phyloP scores from a whole-genome alignment of 495 filamentous ascomycete genomes.

The Neurospora pannonica region DNA sequence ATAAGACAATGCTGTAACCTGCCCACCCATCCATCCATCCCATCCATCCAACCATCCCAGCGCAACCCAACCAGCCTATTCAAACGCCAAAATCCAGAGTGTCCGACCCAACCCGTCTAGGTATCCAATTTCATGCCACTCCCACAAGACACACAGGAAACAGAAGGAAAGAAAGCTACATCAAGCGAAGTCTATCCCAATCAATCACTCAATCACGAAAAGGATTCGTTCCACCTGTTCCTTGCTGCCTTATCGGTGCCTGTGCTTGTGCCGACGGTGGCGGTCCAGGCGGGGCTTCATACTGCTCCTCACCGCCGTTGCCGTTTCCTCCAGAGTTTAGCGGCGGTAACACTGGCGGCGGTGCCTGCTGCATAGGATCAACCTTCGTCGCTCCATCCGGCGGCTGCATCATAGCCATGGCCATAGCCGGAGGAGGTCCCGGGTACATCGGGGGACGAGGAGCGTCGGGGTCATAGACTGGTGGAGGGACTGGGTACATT shows the following conservation, averaged over 20 bases:
- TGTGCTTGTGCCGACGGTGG: conserved; percentile 23
- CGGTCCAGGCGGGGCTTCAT: conserved; percentile 36
- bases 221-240: conserved; percentile 17
- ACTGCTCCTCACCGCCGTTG: conserved; percentile 13
- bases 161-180: too few relatives aligned
- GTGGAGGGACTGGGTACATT: conserved; percentile 51
- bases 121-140: too few relatives aligned
- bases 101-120: too few relatives aligned
- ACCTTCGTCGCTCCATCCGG: conserved; percentile 48
- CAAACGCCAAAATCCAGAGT: not conserved
- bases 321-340: conserved; percentile 10
- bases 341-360: conserved; percentile 14
- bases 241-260: conserved; percentile 4
- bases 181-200: too few relatives aligned
- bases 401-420: conserved; percentile 8
- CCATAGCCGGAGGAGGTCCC: conserved; percentile 34
- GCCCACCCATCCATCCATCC: not conserved
- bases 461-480: conserved; percentile 38
- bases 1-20: not conserved
- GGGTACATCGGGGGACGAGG: conserved; percentile 46
- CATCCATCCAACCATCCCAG: not conserved
- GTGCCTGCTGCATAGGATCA: conserved; percentile 39
- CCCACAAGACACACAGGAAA: too few relatives aligned
- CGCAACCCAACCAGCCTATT: too few relatives aligned
- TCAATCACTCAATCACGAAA: conserved; percentile 9